Base-by-base conservation (phyloP, 768 basidiomycete species). In the Ramaria sp. region DNA sequence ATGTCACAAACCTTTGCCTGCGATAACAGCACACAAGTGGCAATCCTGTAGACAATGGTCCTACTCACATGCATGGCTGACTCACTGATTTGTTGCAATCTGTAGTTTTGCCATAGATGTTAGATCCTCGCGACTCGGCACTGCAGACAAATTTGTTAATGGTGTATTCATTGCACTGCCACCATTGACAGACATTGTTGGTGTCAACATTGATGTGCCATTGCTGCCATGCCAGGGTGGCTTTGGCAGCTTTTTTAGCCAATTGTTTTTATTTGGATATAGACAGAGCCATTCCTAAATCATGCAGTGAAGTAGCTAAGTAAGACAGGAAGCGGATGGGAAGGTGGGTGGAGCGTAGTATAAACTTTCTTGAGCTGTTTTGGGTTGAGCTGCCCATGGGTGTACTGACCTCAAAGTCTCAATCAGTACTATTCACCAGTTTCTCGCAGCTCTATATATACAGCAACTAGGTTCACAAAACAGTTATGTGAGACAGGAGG, bases 1-100 rank as follows among this genome's bases (percentile, higher is more conserved):
- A 99, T 87, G 75, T 99, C 96, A 55, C 96, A 85, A 50, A 85
- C 81, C 70, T 97, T 93, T 46, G 78, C 69, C 71, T 99, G 96
- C 15, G 93, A 96, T 45, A 92, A 85, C 27, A 98, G 78, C 19
- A 97, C 94, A 58, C 96, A 96, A 24, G 87, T 78, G 17, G 92
- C 86, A 64, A 87, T 90, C 84, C 90, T 91, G 62, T 34, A 66
- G 27, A 31, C 22, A 48, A 53, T 47, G 47, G 68, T 34, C 57
- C 59, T 27, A 56, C 51, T 15, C 49, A 39, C 53, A 54, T 12
- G 24, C 13, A 1, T 37, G 45, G 2, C 17, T 20, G 37, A 41
- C 75, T 31, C 61, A 91, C 88, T 94, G 81, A 66, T 98, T 93
- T 0, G 94, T 96, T 0, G 88, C 92, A 31, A 96, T 66, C 62